These are phyloP conservation scores for Lepidium africanum DNA, from an alignment of 345 rosid genomes.

Conservation along the genomic window DNA sequence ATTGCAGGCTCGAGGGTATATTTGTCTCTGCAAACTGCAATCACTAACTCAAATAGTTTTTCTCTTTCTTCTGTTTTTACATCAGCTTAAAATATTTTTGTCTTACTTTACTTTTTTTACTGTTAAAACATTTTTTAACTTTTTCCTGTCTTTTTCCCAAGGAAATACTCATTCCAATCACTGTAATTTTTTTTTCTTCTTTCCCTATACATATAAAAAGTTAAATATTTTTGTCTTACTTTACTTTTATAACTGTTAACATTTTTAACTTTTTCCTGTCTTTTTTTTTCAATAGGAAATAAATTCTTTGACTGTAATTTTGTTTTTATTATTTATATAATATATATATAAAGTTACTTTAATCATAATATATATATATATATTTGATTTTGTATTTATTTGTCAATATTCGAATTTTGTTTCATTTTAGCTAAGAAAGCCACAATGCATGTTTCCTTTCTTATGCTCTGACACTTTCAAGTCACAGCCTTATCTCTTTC, in stretches of 20 bases:
- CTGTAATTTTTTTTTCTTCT: too few relatives aligned
- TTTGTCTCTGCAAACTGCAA: conserved; percentile 25
- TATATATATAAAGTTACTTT: neutral
- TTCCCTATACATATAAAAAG: too few relatives aligned
- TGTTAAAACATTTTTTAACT: neutral
- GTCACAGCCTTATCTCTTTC: conserved; percentile 24
- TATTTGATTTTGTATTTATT: neutral
- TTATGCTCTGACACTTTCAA: conserved; percentile 18
- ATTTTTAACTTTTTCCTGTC: too few relatives aligned
- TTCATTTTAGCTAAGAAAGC: conserved; percentile 20
- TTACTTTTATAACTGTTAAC: too few relatives aligned
- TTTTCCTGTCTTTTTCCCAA: too few relatives aligned
- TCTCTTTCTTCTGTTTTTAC: neutral
- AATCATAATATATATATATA: neutral
- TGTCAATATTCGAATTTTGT: conserved; percentile 22
- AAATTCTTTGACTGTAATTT: neutral
- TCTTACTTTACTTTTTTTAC: conserved; percentile 23
- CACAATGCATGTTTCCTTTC: conserved; percentile 33
- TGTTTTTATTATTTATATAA: neutral
- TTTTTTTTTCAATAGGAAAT: too few relatives aligned
- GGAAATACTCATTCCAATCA: too few relatives aligned
- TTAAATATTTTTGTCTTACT: too few relatives aligned
- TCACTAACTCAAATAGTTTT: neutral
- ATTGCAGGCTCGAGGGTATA: conserved; percentile 31
- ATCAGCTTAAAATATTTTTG: neutral